These are phyloP conservation scores for Dryas alaskensis DNA, from an alignment of 306 rosid genomes.

Conservation along the genomic window DNA sequence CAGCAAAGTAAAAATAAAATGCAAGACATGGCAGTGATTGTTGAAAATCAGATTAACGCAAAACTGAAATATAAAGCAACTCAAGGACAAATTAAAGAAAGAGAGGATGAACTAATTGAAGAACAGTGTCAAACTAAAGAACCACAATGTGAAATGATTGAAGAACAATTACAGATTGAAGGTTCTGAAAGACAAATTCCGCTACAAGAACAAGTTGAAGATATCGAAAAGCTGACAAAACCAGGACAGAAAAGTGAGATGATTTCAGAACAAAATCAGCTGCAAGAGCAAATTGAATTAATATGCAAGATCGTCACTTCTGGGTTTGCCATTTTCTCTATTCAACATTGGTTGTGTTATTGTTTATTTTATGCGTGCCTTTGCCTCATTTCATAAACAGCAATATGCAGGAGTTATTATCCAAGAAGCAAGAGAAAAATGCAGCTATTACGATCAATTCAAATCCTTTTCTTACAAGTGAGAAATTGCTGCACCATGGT, in stretches of 20 bases:
- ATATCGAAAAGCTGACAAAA: background rate
- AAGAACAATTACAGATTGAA: conserved; percentile 6
- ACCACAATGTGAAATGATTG: conserved; percentile 1
- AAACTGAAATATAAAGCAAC: background rate
- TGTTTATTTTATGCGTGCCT: background rate
- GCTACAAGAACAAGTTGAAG: conserved; percentile 17
- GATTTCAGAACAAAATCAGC: conserved; percentile 9
- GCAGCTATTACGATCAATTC: background rate
- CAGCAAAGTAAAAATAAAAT: background rate
- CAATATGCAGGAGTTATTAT: conserved; percentile 4
- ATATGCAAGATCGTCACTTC: conserved; percentile 6
- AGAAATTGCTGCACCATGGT: background rate
- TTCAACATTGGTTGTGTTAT: background rate
- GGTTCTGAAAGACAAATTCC: conserved; percentile 1
- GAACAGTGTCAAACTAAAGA: conserved; percentile 20
- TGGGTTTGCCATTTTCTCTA: conserved; percentile 9
- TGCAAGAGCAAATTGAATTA: background rate
- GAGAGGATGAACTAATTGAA: conserved; percentile 13
- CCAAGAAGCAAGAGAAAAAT: conserved; percentile 15
- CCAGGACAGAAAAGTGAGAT: background rate
- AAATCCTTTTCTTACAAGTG: background rate
- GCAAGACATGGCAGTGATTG: conserved; percentile 1
- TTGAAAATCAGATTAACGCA: background rate
- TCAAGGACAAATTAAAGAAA: conserved; percentile 13
- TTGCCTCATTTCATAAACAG: conserved; percentile 8